phyloP scores from a whole-genome alignment of 1,139 yeast genomes.

The Saccharomyces hybrid region DNA sequence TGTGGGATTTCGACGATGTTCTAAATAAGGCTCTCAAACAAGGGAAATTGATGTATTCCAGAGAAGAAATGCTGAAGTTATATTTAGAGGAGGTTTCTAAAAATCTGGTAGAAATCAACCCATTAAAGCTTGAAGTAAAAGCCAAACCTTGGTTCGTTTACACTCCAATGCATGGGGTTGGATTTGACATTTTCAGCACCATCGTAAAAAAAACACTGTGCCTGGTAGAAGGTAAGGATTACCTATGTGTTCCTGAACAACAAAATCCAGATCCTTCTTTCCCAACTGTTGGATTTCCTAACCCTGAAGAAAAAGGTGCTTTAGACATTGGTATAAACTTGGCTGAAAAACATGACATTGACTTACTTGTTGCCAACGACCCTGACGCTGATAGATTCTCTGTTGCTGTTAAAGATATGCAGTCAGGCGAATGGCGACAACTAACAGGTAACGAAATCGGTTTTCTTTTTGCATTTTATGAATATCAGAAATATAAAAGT shows the following conservation, averaged over 20 bases:
- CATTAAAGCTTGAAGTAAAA: slow-evolving; percentile 20
- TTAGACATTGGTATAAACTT: slow-evolving; percentile 56
- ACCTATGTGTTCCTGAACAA: slow-evolving; percentile 46
- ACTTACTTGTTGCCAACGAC: slow-evolving; percentile 76
- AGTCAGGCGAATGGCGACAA: slow-evolving; percentile 54
- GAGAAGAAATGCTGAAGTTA: slow-evolving; percentile 30
- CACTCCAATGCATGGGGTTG: slow-evolving; percentile 96
- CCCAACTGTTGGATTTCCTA: slow-evolving; percentile 81
- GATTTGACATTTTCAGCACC: slow-evolving; percentile 41
- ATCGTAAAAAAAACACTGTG: slow-evolving; percentile 24
- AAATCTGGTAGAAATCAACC: slow-evolving; percentile 13
- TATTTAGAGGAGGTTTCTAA: slow-evolving; percentile 14
- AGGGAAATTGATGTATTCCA: slow-evolving; percentile 26
- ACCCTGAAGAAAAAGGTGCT: slow-evolving; percentile 94
- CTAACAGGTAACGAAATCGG: slow-evolving; percentile 91
- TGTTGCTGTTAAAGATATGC: slow-evolving; percentile 44
- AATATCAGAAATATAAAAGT: slow-evolving; percentile 38
- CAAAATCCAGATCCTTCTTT: slow-evolving; percentile 73
- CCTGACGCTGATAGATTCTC: slow-evolving; percentile 96
- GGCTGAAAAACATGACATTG: slow-evolving; percentile 34
- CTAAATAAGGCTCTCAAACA: slow-evolving; percentile 26
- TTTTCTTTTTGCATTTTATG: slow-evolving; percentile 64
- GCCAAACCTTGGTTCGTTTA: slow-evolving; percentile 49
- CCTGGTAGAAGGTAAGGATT: slow-evolving; percentile 27
- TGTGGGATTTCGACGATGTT: slow-evolving; percentile 42